A percentile compares a stretch with the other conserved stretches of the same genome.
phyloP scores from a whole-genome alignment of 495 filamentous ascomycete genomes.

The Hyaloscypha variabilis region DNA sequence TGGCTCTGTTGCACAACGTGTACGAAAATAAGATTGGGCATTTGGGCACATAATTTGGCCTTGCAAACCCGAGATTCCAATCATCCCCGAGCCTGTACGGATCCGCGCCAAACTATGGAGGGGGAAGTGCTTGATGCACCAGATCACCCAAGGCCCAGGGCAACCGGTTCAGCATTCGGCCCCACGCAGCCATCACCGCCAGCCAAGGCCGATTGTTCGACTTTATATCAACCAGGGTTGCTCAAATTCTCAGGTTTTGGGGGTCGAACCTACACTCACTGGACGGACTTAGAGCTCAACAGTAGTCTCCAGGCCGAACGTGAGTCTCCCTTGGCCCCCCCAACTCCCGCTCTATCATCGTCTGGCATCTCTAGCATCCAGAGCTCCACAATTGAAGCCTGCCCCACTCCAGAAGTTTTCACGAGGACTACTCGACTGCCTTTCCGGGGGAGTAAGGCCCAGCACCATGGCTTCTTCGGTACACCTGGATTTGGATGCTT shows the following conservation, averaged over 20 bases:
- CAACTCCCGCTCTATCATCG: neutral
- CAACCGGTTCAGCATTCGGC: neutral
- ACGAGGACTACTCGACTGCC: neutral
- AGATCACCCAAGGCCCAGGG: neutral
- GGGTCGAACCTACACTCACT: neutral
- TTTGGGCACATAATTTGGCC: neutral
- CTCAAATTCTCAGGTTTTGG: neutral
- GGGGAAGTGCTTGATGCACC: neutral
- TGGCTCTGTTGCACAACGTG: neutral
- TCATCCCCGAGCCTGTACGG: neutral
- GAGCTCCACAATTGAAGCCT: neutral
- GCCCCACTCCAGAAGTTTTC: neutral
- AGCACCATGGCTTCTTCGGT: neutral
- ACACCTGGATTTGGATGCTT: neutral
- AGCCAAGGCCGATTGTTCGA: neutral
- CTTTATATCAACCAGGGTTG: neutral
- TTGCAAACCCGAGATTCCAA: neutral
- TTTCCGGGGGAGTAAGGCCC: neutral
- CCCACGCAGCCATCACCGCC: neutral
- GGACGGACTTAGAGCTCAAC: neutral
- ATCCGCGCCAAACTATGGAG: neutral
- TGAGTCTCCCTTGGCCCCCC: neutral
- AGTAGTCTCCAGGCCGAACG: neutral
- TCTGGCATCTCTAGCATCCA: conserved; percentile 2
- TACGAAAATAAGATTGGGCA: neutral